Conservation (phyloP, 1,139 yeast genomes). For the Nematodospora anomalae region DNA sequence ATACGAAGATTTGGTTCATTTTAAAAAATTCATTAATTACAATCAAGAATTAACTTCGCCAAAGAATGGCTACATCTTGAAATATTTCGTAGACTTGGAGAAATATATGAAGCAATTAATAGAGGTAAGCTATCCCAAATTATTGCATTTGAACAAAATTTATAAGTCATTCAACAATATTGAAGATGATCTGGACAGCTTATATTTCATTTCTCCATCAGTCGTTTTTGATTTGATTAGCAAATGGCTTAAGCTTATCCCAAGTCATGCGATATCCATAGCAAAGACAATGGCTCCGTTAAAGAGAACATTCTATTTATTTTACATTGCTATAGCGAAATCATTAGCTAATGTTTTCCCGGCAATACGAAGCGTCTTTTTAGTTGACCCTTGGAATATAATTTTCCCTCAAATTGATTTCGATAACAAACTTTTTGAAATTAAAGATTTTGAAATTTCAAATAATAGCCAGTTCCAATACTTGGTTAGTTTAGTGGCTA, state of each 20-base stretch:
- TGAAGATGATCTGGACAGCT: slow-evolving; percentile 16
- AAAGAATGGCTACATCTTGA: slow-evolving; percentile 16
- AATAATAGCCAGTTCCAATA: slow-evolving; percentile 20
- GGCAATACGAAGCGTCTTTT: slow-evolving; percentile 33
- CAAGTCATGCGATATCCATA: slow-evolving; percentile 34
- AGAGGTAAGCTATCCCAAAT: slow-evolving; percentile 28
- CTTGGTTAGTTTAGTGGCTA: slow-evolving; percentile 20
- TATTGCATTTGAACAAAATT: slow-evolving; percentile 25
- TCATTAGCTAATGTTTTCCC: slow-evolving; percentile 34
- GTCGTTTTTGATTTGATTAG: slow-evolving; percentile 7
- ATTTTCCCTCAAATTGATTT: slow-evolving; percentile 34
- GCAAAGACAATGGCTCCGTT: slow-evolving; percentile 30
- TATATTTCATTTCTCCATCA: slow-evolving; percentile 20
- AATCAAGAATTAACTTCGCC: slow-evolving; percentile 15
- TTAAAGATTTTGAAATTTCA: slow-evolving; percentile 18
- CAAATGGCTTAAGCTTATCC: slow-evolving; percentile 38
- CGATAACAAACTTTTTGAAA: slow-evolving; percentile 23
- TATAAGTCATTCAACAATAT: slow-evolving; percentile 20
- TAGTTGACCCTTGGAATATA: slow-evolving; percentile 38
- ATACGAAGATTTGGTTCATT: slow-evolving; percentile 23
- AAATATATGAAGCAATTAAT: slow-evolving; percentile 29
- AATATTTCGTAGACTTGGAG: slow-evolving; percentile 27
- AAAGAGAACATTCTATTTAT: slow-evolving; percentile 35
- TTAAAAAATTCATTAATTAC: slow-evolving; percentile 23
- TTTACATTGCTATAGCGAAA: slow-evolving; percentile 37